Base-by-base conservation (phyloP, 768 basidiomycete genomes). In the Hirschioporus abietinus region DNA sequence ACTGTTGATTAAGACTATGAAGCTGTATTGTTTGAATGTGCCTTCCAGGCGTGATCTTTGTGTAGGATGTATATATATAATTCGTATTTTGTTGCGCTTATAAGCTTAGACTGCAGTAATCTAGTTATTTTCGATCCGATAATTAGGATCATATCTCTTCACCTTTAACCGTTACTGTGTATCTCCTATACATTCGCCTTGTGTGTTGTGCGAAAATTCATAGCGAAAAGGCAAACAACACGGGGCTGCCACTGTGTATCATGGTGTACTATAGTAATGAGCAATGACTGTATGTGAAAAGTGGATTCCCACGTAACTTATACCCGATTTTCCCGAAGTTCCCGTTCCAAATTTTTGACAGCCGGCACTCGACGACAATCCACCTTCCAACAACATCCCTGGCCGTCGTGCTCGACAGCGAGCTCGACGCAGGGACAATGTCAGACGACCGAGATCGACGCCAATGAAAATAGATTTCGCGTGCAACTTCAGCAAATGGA, bases 351-450 rank as follows among this genome's bases (percentile, higher is more conserved):
- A 6, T 52, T 52, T 30, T 52, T 52, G 42, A 52, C 42, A 52
- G 42, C 42, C 42, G 42, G 42, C 12, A 52, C 42, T 52, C 42
- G 12, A 52, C 42, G 42, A 52, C 20, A 12, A 12, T 1, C 42
- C 42, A 52, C 42, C 42, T 5, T 52, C 42, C 12, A 52, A 52
- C 42, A 52, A 52, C 12, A 1, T 10, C 42, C 42, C 42, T 52
- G 42, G 42, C 42, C 42, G 42, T 52, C 42, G 42, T 52, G 42
- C 42, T 52, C 42, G 42, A 52, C 42, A 52, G 42, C 42, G 42
- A 20, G 42, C 42, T 52, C 42, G 42, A 52, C 42, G 42, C 42
- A 3, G 42, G 42, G 42, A 52, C 42, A 52, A 52, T 52, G 42
- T 10, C 42, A 52, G 42, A 52, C 42, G 42, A 52, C 42, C 42